These are phyloP conservation scores for Phytomonas francai DNA, from an alignment of 208 protist genomes.

Conservation along the genomic window DNA sequence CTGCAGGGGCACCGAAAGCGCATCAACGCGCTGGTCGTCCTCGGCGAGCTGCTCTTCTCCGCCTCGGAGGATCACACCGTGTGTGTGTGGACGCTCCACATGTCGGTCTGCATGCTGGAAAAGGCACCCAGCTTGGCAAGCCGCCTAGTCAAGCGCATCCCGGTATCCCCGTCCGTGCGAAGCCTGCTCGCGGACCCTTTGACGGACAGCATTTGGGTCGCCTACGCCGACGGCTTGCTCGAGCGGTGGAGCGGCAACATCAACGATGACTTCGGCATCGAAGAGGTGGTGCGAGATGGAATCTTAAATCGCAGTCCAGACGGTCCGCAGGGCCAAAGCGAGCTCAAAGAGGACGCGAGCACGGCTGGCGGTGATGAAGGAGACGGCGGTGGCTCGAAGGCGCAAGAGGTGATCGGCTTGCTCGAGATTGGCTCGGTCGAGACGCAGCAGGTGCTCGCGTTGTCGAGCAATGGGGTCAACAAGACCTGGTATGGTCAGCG, in stretches of 20 bases:
- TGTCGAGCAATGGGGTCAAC: constrained; percentile 84
- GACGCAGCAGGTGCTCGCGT: constrained; percentile 67
- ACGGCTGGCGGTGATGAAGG: not conserved
- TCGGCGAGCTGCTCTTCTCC: constrained; percentile 69
- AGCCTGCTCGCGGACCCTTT: constrained; percentile 38
- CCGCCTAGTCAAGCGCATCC: constrained; percentile 41
- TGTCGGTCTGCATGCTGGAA: too few species aligned
- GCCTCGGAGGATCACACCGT: constrained; percentile 62
- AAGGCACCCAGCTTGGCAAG: too few species aligned
- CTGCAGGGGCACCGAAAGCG: constrained; percentile 42
- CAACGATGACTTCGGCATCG: constrained; percentile 81
- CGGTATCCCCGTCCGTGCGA: constrained; percentile 43
- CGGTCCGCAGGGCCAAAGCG: not conserved
- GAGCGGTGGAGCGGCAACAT: constrained; percentile 80
- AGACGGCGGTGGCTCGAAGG: not conserved
- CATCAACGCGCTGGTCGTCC: constrained; percentile 54
- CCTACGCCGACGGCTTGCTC: constrained; percentile 66
- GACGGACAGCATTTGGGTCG: constrained; percentile 70
- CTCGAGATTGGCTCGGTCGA: constrained; percentile 49
- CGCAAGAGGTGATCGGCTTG: constrained; percentile 20
- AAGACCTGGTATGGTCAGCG: constrained; percentile 79
- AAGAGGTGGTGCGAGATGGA: constrained; percentile 62
- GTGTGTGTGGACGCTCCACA: constrained; percentile 47
- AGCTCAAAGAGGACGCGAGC: not conserved
- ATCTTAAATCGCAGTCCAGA: not conserved